phyloP scores from a whole-genome alignment of 257 asterid genomes.

The Euphrasia confusa region DNA sequence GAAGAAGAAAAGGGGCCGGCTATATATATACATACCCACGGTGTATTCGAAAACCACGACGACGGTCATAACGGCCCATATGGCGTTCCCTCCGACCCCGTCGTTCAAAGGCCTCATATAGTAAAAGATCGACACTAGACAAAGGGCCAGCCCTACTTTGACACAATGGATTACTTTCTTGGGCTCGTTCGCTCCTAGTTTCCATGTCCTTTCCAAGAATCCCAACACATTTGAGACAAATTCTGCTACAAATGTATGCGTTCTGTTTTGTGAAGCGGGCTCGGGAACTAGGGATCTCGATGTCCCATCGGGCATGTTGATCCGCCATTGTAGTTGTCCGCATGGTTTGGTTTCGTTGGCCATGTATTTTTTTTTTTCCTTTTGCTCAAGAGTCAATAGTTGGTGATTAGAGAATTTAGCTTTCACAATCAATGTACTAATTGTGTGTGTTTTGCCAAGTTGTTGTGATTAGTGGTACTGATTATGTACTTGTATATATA shows the following conservation, averaged over 20 bases:
- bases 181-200: conserved; percentile 52
- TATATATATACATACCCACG: conserved; percentile 38
- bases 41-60: conserved; percentile 79
- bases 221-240: conserved; percentile 26
- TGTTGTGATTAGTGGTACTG: conserved; percentile 29
- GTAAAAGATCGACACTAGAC: conserved; percentile 64
- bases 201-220: conserved; percentile 61
- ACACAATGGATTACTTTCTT: conserved; percentile 60
- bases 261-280: conserved; percentile 12
- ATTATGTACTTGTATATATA: conserved; percentile 30
- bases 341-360: conserved; percentile 30
- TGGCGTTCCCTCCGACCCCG: conserved; percentile 78
- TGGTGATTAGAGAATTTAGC: conserved; percentile 20
- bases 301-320: conserved; percentile 46
- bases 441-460: conserved; percentile 26
- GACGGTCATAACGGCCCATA: conserved; percentile 94
- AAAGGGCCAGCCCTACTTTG: conserved; percentile 74
- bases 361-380: conserved; percentile 24
- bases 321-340: conserved; percentile 58
- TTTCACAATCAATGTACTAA: conserved; percentile 24
- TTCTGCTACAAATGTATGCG: conserved; percentile 25
- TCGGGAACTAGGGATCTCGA: conserved; percentile 38
- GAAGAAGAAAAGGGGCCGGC: conserved; percentile 17
- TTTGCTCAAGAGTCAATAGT: not conserved
- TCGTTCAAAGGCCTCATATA: conserved; percentile 78